phyloP scores from a whole-genome alignment of 2,329 filamentous ascomycete species.

The Pseudocercospora cruenta region DNA sequence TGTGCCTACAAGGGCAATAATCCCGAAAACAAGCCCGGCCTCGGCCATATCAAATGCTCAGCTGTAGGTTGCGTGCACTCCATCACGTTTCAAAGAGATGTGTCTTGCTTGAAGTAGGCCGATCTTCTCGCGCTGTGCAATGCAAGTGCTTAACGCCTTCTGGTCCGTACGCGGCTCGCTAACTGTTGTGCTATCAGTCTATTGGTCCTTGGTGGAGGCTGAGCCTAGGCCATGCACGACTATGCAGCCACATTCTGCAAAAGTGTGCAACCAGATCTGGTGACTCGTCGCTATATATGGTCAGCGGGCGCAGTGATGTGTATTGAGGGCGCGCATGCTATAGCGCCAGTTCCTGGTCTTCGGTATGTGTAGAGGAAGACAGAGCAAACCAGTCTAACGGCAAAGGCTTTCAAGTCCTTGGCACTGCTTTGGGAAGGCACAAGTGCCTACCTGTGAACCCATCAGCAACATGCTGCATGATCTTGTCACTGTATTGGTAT shows the following conservation, averaged over 20 bases:
- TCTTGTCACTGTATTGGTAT: not conserved
- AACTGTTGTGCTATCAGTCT: not conserved
- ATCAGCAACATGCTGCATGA: not conserved
- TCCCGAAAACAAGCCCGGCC: constrained; percentile 6
- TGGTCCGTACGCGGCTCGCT: not conserved
- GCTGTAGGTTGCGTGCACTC: not conserved
- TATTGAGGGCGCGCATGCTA: no score
- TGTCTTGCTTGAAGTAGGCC: no score
- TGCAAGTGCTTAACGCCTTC: not conserved
- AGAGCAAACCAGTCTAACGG: no score
- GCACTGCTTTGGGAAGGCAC: not conserved
- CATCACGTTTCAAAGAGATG: not conserved
- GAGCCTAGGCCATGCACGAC: not conserved
- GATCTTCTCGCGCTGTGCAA: no score
- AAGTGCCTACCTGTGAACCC: not conserved
- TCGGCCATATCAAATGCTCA: constrained; percentile 5
- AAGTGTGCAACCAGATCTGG: not conserved
- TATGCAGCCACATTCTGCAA: not conserved
- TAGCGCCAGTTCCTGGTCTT: no score
- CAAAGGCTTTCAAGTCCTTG: not conserved
- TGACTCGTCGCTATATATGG: not conserved
- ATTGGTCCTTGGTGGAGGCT: not conserved
- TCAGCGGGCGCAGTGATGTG: not conserved
- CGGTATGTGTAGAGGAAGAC: no score
- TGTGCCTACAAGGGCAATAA: constrained; percentile 15